Percentiles rank a stretch among this genome's conserved stretches.
Conservation (phyloP, 75 land plant species). For the Larix kaempferi region DNA sequence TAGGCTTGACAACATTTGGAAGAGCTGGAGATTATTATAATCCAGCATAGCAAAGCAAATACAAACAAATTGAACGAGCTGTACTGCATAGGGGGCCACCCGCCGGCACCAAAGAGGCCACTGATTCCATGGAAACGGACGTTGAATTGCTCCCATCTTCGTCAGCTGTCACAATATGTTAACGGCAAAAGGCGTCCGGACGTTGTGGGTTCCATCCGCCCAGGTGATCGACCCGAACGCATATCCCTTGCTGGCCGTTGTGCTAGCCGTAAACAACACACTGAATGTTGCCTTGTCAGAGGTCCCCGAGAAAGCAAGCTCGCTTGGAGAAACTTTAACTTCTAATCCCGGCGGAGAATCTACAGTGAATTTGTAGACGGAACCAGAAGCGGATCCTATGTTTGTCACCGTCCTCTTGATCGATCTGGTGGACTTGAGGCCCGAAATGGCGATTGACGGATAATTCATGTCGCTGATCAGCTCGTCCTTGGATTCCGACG, state of each 20-base stretch:
- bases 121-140: too few relatives aligned
- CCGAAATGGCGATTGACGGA: constrained; percentile 45
- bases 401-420: constrained; percentile 45
- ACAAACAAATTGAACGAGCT: too few relatives aligned
- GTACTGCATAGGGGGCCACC: too few relatives aligned
- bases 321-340: constrained; percentile 45
- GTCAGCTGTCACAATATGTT: constrained; percentile 18
- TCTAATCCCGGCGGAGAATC: constrained; percentile 27
- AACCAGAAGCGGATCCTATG: constrained; percentile 30
- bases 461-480: constrained; percentile 63
- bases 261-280: constrained; percentile 25
- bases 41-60: too few relatives aligned
- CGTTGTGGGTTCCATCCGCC: constrained; percentile 61
- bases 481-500: constrained; percentile 15
- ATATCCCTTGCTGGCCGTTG: constrained; percentile 37
- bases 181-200: constrained; percentile 53
- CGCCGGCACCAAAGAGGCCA: too few relatives aligned
- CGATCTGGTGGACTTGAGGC: neutral
- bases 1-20: too few relatives aligned
- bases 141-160: too few relatives aligned
- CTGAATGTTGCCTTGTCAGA: constrained; percentile 18
- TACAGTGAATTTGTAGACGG: constrained; percentile 27
- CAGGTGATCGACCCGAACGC: constrained; percentile 66
- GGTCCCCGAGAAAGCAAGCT: constrained; percentile 28
- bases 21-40: too few relatives aligned